Conservation (phyloP, 1,139 yeast species). For the Spathaspora sp. region DNA sequence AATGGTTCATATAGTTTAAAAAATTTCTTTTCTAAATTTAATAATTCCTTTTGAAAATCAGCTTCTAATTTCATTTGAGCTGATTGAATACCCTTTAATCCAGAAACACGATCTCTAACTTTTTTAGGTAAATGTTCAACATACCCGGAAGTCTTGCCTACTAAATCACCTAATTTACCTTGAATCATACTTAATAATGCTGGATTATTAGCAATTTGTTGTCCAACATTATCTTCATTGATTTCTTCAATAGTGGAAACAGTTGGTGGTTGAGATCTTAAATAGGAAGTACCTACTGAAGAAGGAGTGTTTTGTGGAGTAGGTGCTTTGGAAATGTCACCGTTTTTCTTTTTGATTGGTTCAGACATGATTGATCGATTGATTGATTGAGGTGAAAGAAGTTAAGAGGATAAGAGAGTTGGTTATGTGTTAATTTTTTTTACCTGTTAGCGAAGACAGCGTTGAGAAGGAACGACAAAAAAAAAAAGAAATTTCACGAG, state of each 20-base stretch:
- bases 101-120: constrained; percentile 76
- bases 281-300: constrained; percentile 74
- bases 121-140: constrained; percentile 72
- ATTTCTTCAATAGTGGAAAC: constrained; percentile 81
- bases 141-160: constrained; percentile 87
- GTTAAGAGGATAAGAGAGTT: not conserved
- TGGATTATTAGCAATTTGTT: constrained; percentile 69
- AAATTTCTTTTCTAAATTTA: constrained; percentile 82
- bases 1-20: constrained; percentile 74
- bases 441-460: not conserved
- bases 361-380: constrained; percentile 49
- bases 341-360: constrained; percentile 66
- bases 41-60: constrained; percentile 85
- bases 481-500: constrained; percentile 3
- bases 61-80: constrained; percentile 83
- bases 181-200: constrained; percentile 83
- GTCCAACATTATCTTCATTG: constrained; percentile 36
- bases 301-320: constrained; percentile 99
- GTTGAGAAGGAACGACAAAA: not conserved
- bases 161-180: constrained; percentile 80
- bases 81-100: constrained; percentile 81
- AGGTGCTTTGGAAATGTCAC: constrained; percentile 90
- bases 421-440: not conserved
- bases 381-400: not conserved
- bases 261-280: constrained; percentile 68